Evolutionary conservation across 2,329 filamentous ascomycete genomes (phyloP).

Genomic region (Phaeosphaeriaceae sp.): DNA sequence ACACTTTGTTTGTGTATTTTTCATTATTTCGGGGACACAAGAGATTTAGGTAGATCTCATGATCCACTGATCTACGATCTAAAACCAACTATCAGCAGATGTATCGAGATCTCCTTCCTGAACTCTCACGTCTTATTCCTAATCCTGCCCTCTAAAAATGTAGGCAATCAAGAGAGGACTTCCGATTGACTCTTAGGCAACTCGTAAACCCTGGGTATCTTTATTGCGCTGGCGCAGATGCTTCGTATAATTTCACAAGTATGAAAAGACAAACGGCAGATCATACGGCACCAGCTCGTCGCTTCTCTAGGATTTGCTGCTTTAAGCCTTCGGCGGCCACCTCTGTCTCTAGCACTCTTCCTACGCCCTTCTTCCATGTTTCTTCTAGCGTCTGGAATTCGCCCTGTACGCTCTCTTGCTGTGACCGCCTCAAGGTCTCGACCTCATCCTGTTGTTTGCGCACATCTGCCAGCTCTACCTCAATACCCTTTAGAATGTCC

Average conservation of each 20-base stretch:
- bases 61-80: too few species aligned
- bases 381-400: constrained; percentile 79
- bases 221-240: too few species aligned
- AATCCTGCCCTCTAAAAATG: too few species aligned
- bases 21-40: too few species aligned
- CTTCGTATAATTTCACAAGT: not conserved
- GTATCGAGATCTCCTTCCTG: too few species aligned
- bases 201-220: too few species aligned
- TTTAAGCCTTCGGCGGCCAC: constrained; percentile 76
- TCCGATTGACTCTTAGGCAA: too few species aligned
- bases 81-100: too few species aligned
- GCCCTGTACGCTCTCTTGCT: constrained; percentile 73
- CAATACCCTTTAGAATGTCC: constrained; percentile 69
- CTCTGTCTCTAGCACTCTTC: constrained; percentile 83
- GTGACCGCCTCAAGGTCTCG: constrained; percentile 70
- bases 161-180: too few species aligned
- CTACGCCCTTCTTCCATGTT: constrained; percentile 79
- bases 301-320: constrained; percentile 45
- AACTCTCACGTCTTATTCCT: too few species aligned
- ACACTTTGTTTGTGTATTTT: too few species aligned
- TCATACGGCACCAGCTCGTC: constrained; percentile 43
- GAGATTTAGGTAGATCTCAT: too few species aligned
- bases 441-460: constrained; percentile 75
- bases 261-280: not conserved
- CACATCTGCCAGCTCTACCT: constrained; percentile 73